A percentile compares a stretch with the other conserved stretches of the same genome.
phyloP scores from a whole-genome alignment of 2,329 filamentous ascomycete genomes.

The Fusarium sp. region DNA sequence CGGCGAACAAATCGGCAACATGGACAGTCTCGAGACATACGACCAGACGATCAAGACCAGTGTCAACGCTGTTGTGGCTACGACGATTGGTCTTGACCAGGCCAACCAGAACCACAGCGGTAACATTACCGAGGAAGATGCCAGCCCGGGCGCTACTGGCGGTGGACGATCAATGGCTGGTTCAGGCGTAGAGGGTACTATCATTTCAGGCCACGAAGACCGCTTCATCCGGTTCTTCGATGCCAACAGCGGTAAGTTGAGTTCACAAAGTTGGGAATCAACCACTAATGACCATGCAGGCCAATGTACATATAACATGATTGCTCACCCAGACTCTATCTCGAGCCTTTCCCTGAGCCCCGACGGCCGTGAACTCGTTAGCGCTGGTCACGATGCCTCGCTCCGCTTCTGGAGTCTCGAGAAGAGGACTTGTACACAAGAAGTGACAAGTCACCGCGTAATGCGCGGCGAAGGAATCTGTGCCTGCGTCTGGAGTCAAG shows the following conservation, averaged over 20 bases:
- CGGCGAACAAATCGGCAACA: constrained; percentile 89
- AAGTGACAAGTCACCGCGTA: constrained; percentile 90
- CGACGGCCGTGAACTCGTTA: constrained; percentile 93
- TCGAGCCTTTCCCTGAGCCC: constrained; percentile 92
- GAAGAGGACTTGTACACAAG: constrained; percentile 94
- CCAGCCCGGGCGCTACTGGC: constrained; percentile 80
- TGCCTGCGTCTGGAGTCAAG: constrained; percentile 93
- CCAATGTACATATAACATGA: constrained; percentile 99
- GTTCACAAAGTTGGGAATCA: constrained; percentile 33
- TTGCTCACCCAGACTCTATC: constrained; percentile 93
- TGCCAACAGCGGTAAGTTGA: constrained; percentile 93
- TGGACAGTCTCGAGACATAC: constrained; percentile 95
- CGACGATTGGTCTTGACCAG: constrained; percentile 84
- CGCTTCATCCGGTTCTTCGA: constrained; percentile 97
- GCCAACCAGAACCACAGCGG: constrained; percentile 65
- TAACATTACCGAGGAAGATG: constrained; percentile 77
- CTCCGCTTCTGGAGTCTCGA: constrained; percentile 98
- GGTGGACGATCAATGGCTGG: constrained; percentile 74
- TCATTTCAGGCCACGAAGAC: constrained; percentile 97
- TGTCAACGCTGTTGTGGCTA: constrained; percentile 92
- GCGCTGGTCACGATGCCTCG: constrained; percentile 93
- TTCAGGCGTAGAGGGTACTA: constrained; percentile 88
- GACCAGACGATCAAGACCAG: constrained; percentile 83
- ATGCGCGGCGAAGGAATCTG: constrained; percentile 98
- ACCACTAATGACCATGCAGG: constrained; percentile 65